Evolutionary conservation across 768 basidiomycete genomes (phyloP).

Genomic region (Termitomyces sp.): DNA sequence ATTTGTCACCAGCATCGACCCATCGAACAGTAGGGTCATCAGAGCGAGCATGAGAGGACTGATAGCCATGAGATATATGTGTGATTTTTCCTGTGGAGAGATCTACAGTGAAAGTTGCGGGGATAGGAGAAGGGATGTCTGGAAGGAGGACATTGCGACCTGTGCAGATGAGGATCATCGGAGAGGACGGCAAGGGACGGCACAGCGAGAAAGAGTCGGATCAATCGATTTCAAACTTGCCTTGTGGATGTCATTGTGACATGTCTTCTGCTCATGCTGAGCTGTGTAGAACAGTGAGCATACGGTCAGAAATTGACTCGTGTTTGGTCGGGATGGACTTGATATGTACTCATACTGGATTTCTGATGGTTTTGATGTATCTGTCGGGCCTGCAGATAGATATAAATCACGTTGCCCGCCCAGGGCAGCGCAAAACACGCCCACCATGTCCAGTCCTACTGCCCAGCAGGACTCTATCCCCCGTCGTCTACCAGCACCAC

Average conservation of each 20-base stretch:
- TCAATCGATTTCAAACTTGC: too few species aligned
- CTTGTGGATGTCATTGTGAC: too few species aligned
- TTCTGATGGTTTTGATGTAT: slow-evolving; percentile 10
- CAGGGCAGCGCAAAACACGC: slow-evolving; percentile 2
- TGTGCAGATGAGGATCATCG: slow-evolving; percentile 35
- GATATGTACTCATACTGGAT: too few species aligned
- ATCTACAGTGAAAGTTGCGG: slow-evolving; percentile 67
- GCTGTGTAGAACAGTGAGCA: background rate
- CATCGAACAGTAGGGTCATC: slow-evolving; percentile 28
- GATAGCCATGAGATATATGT: slow-evolving; percentile 35
- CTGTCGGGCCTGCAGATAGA: slow-evolving; percentile 2
- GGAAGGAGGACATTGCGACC: slow-evolving; percentile 60
- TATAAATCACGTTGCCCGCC: background rate
- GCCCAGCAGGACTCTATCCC: slow-evolving; percentile 12
- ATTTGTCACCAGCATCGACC: slow-evolving; percentile 54
- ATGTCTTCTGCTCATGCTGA: background rate
- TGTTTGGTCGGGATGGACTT: background rate
- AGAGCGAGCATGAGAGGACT: slow-evolving; percentile 25
- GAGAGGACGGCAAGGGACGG: background rate
- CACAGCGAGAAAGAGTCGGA: too few species aligned
- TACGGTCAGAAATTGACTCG: background rate
- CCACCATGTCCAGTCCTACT: slow-evolving; percentile 14
- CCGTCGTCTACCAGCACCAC: slow-evolving; percentile 20
- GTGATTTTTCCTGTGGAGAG: slow-evolving; percentile 55
- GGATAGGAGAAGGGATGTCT: slow-evolving; percentile 37